A percentile compares a stretch with the other conserved stretches of the same genome.
Evolutionary conservation across 257 asterid genomes (phyloP).

Genomic region (Leptodermis oblonga): DNA sequence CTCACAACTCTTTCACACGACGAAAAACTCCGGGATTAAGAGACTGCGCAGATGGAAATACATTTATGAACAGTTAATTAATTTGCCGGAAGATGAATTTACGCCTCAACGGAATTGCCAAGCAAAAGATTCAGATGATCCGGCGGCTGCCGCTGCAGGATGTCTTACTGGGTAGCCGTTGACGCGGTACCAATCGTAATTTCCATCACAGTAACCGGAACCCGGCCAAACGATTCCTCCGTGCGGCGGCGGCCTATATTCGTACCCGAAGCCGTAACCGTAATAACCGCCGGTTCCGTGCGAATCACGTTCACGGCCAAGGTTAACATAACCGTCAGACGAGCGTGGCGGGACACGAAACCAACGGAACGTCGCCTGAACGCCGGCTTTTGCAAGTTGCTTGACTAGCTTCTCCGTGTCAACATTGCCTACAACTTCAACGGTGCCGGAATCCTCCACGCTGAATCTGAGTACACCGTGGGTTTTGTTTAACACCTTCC

Average conservation of each 20-base stretch:
- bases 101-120: not conserved
- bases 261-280: not conserved
- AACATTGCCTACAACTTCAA: not conserved
- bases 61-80: too few relatives aligned
- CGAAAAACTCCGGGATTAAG: too few relatives aligned
- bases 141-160: too few relatives aligned
- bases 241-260: too few relatives aligned
- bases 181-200: not conserved
- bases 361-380: not conserved
- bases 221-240: not conserved
- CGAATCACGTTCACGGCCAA: not conserved
- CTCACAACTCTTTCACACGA: too few relatives aligned
- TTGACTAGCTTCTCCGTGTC: not conserved
- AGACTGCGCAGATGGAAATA: too few relatives aligned
- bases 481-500: not conserved
- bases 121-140: not conserved
- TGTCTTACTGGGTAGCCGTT: not conserved
- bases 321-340: too few relatives aligned
- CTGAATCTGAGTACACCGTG: not conserved
- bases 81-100: too few relatives aligned
- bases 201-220: not conserved
- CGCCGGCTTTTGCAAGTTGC: not conserved
- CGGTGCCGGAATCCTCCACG: not conserved
- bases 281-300: not conserved
- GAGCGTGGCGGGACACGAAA: not conserved